Percentiles rank a stretch among this genome's conserved stretches.
Evolutionary conservation across 192 early-diverging fungal genomes (phyloP).

Genomic region (Backusella circina): DNA sequence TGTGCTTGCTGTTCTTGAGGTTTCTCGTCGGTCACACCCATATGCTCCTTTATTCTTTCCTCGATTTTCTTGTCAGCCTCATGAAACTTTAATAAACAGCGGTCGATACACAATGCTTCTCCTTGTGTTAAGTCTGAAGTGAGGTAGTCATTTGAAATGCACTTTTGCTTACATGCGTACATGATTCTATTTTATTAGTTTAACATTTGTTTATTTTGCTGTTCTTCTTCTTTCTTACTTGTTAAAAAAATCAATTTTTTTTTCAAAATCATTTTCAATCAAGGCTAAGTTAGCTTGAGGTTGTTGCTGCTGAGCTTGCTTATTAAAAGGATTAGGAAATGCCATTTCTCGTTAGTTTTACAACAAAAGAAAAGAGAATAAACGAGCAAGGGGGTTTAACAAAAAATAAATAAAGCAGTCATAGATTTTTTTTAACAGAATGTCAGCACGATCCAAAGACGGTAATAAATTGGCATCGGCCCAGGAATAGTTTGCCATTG

Average conservation of each 20-base stretch:
- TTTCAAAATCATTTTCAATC: background rate
- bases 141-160: constrained; percentile 74
- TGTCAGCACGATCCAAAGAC: too few relatives aligned
- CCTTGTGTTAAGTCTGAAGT: constrained; percentile 84
- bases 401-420: background rate
- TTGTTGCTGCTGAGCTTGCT: background rate
- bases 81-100: constrained; percentile 87
- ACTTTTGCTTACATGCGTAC: constrained; percentile 83
- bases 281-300: background rate
- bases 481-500: too few relatives aligned
- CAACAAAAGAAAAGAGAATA: background rate
- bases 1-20: background rate
- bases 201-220: background rate
- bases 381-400: background rate
- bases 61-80: constrained; percentile 80
- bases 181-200: constrained; percentile 51
- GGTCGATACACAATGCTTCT: constrained; percentile 88
- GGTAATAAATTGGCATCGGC: too few relatives aligned
- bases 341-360: background rate
- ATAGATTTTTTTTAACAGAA: background rate
- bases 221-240: background rate
- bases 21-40: background rate
- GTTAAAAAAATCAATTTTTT: background rate
- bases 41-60: constrained; percentile 68
- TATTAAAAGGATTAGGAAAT: background rate